Conservation (phyloP, 1,284 basidiomycete species). For the Sparassis latifolia region DNA sequence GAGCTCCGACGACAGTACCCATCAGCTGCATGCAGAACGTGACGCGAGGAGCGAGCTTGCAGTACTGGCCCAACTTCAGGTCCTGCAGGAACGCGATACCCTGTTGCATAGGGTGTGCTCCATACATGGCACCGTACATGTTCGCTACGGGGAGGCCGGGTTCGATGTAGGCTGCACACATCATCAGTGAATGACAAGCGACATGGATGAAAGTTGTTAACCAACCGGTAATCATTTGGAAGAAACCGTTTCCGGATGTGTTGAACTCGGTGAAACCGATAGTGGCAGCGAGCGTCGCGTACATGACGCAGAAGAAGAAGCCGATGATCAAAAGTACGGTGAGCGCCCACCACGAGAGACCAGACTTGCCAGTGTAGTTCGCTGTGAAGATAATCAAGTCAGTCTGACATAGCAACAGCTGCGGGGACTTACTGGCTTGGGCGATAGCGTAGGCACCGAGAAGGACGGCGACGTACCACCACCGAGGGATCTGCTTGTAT, state of each 20-base stretch:
- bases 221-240: conserved; percentile 28
- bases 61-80: conserved; percentile 43
- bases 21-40: conserved; percentile 47
- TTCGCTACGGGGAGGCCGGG: conserved; percentile 41
- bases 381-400: conserved; percentile 11
- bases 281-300: conserved; percentile 44
- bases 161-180: conserved; percentile 26
- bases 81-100: conserved; percentile 42
- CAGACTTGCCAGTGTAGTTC: conserved; percentile 47
- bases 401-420: neutral
- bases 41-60: conserved; percentile 57
- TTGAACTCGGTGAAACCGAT: conserved; percentile 31
- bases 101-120: conserved; percentile 32
- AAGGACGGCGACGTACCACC: conserved; percentile 52
- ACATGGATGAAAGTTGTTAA: neutral
- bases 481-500: conserved; percentile 52
- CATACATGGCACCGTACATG: conserved; percentile 50
- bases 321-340: conserved; percentile 43
- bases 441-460: conserved; percentile 41
- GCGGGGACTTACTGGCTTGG: conserved; percentile 18
- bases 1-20: conserved; percentile 8
- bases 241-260: conserved; percentile 23
- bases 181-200: neutral
- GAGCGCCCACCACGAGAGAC: conserved; percentile 45
- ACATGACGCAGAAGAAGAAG: conserved; percentile 42